A percentile compares a stretch with the other conserved stretches of the same genome.
phyloP scores from a whole-genome alignment of 805 yeast species.

The Candida maesae region DNA sequence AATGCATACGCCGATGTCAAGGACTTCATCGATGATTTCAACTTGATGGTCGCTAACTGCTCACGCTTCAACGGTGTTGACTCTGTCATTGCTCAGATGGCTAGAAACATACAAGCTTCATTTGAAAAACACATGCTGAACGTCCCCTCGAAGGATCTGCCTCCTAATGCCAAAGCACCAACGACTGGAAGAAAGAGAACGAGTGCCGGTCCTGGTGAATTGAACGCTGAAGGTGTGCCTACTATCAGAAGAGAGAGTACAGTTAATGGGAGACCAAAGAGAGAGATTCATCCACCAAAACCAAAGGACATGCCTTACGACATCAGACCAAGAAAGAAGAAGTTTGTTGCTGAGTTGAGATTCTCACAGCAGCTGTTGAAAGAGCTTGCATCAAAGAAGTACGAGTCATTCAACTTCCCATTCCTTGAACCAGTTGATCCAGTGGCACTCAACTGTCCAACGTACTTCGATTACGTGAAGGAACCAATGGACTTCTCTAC shows the following conservation, averaged over 20 bases:
- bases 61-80: slow-evolving; percentile 79
- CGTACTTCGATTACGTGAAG: slow-evolving; percentile 80
- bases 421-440: slow-evolving; percentile 94
- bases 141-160: slow-evolving; percentile 67
- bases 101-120: slow-evolving; percentile 80
- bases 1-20: slow-evolving; percentile 71
- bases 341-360: slow-evolving; percentile 82
- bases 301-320: slow-evolving; percentile 92
- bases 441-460: slow-evolving; percentile 87
- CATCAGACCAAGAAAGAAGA: slow-evolving; percentile 86
- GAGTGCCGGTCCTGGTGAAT: slow-evolving; percentile 28
- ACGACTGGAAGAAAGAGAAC: slow-evolving; percentile 22
- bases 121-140: slow-evolving; percentile 91
- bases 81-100: slow-evolving; percentile 87
- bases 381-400: slow-evolving; percentile 79
- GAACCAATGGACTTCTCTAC: slow-evolving; percentile 96
- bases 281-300: slow-evolving; percentile 95
- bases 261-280: slow-evolving; percentile 79
- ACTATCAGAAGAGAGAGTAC: slow-evolving; percentile 70
- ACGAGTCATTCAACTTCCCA: slow-evolving; percentile 82
- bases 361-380: slow-evolving; percentile 79
- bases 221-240: slow-evolving; percentile 48
- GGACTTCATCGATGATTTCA: slow-evolving; percentile 72
- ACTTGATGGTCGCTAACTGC: slow-evolving; percentile 82
- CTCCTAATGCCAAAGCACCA: slow-evolving; percentile 21